Evolutionary conservation across 768 basidiomycete genomes (phyloP).

Genomic region (Mycena albidolilacea): DNA sequence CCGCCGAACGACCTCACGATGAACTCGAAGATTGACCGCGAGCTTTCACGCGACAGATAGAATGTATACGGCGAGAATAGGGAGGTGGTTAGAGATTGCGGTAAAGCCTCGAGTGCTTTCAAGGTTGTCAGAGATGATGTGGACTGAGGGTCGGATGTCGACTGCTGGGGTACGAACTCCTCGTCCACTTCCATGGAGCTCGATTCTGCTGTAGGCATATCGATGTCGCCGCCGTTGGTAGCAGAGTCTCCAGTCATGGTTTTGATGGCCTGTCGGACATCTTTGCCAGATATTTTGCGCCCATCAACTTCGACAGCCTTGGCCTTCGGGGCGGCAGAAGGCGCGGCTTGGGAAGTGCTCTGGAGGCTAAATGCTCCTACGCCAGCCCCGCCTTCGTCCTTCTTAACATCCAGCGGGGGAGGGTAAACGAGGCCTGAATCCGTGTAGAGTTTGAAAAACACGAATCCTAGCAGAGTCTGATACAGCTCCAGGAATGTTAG

Average conservation of each 20-base stretch:
- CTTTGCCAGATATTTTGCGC: slow-evolving; percentile 62
- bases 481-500: slow-evolving; percentile 98
- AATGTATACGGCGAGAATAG: slow-evolving; percentile 92
- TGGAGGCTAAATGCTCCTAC: slow-evolving; percentile 90
- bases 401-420: slow-evolving; percentile 87
- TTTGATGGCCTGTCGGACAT: slow-evolving; percentile 76
- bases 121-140: slow-evolving; percentile 75
- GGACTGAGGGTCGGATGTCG: slow-evolving; percentile 63
- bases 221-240: slow-evolving; percentile 52
- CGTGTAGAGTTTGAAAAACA: slow-evolving; percentile 98
- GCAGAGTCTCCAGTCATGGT: slow-evolving; percentile 53
- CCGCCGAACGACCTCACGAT: slow-evolving; percentile 94
- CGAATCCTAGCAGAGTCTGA: slow-evolving; percentile 95
- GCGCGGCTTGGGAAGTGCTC: slow-evolving; percentile 52
- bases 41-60: slow-evolving; percentile 94
- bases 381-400: slow-evolving; percentile 89
- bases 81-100: slow-evolving; percentile 68
- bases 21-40: slow-evolving; percentile 95
- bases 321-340: slow-evolving; percentile 60
- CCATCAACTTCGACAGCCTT: slow-evolving; percentile 64
- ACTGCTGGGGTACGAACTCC: slow-evolving; percentile 77
- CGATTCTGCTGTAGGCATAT: slow-evolving; percentile 54
- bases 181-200: slow-evolving; percentile 63
- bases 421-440: slow-evolving; percentile 94
- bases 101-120: slow-evolving; percentile 73